These are phyloP conservation scores for Leccinellum albellum DNA, from an alignment of 768 basidiomycete genomes.

Conservation along the genomic window DNA sequence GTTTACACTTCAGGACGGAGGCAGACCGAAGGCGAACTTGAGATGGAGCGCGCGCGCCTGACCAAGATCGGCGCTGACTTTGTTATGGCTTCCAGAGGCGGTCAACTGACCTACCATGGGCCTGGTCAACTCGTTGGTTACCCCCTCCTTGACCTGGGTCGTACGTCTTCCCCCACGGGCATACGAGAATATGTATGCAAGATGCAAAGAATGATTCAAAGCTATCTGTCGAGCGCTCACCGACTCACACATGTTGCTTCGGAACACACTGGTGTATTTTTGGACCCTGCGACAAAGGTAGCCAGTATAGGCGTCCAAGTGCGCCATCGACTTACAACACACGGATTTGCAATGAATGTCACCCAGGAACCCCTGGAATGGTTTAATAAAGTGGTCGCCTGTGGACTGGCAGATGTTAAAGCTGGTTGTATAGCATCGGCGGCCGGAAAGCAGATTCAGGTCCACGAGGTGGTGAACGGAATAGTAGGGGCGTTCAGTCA, in stretches of 20 bases:
- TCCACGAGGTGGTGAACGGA: constrained; percentile 51
- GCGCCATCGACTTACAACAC: constrained; percentile 88
- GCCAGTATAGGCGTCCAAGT: constrained; percentile 97
- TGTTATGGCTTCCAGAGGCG: constrained; percentile 76
- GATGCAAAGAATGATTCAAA: constrained; percentile 68
- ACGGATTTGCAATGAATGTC: constrained; percentile 93
- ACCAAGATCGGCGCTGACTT: constrained; percentile 83
- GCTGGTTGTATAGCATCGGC: constrained; percentile 65
- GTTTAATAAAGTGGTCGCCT: constrained; percentile 89
- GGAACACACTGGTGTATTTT: constrained; percentile 89
- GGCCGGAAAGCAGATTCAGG: constrained; percentile 34
- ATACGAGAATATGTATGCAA: constrained; percentile 82
- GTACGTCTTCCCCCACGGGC: constrained; percentile 64
- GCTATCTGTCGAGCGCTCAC: constrained; percentile 58
- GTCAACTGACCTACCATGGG: constrained; percentile 95
- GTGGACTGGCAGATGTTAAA: constrained; percentile 80
- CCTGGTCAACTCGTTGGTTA: constrained; percentile 98
- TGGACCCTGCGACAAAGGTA: constrained; percentile 76
- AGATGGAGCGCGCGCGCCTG: constrained; percentile 62
- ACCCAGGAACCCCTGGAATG: constrained; percentile 75
- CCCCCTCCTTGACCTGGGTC: constrained; percentile 85
- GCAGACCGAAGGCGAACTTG: constrained; percentile 59
- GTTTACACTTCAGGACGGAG: constrained; percentile 95
- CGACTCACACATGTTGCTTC: constrained; percentile 55
- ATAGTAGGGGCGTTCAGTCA: constrained; percentile 47